Conservation (phyloP, 352 stramenopile species). For the Phytopythium mirpurense region DNA sequence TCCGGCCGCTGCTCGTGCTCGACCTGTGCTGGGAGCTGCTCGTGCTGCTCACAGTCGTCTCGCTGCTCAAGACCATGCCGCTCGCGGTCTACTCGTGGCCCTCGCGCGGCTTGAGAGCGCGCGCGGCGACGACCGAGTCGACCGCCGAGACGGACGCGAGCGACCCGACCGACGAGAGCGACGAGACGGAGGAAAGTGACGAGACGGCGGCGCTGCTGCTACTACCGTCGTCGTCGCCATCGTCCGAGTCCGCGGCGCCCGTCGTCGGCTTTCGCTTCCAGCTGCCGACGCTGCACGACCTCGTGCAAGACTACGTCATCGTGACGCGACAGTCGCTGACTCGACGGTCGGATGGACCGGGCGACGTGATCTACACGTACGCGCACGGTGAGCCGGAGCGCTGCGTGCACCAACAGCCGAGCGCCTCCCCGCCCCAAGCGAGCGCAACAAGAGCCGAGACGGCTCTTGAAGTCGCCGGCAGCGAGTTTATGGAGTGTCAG, state of each 20-base stretch:
- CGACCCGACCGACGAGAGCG: conserved; percentile 2
- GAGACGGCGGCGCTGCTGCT: not conserved
- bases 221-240: not conserved
- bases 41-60: not conserved
- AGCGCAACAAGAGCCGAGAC: not conserved
- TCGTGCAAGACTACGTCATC: conserved; percentile 8
- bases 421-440: not conserved
- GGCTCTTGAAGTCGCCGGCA: not conserved
- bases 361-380: conserved; percentile 5
- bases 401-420: conserved; percentile 2
- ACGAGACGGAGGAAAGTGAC: conserved; percentile 3
- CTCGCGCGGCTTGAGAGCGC: not conserved
- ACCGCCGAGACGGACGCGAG: conserved; percentile 3
- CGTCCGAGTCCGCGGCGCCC: not conserved
- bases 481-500: conserved; percentile 8
- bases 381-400: conserved; percentile 2
- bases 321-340: conserved; percentile 6
- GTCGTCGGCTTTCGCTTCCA: conserved; percentile 8
- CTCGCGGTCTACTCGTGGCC: conserved; percentile 6
- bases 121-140: conserved; percentile 1
- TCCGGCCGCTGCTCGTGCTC: conserved; percentile 2
- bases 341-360: not conserved
- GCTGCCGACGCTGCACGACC: conserved; percentile 5
- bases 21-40: conserved; percentile 7
- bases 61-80: conserved; percentile 6